Conservation (phyloP, 169 alveolate genomes). For the Cryptosporidium ryanae region DNA sequence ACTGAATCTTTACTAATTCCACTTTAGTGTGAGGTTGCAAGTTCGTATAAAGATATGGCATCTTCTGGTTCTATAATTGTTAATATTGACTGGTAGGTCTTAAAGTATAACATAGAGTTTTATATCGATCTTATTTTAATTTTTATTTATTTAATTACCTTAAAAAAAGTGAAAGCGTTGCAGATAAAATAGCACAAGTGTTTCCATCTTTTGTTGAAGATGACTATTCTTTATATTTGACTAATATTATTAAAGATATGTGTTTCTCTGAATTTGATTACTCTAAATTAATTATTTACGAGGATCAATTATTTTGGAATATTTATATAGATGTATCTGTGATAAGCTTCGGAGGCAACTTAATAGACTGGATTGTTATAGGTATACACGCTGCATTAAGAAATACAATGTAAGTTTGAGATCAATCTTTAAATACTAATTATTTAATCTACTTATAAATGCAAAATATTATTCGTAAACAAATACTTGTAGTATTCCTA, state of each 20-base stretch:
- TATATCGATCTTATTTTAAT: not conserved
- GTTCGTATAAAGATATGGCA: conserved; percentile 19
- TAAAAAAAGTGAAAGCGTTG: conserved; percentile 6
- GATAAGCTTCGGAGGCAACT: conserved; percentile 50
- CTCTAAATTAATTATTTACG: conserved; percentile 22
- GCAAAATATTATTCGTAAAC: not conserved
- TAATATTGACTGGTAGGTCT: conserved; percentile 70
- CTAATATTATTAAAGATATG: conserved; percentile 36
- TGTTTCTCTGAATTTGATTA: conserved; percentile 42
- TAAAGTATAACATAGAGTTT: too few species aligned
- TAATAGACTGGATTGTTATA: conserved; percentile 51
- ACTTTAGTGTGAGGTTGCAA: conserved; percentile 48
- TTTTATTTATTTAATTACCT: not conserved
- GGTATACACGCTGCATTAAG: conserved; percentile 61
- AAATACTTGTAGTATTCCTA: not conserved
- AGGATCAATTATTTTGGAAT: conserved; percentile 50
- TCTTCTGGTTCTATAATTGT: conserved; percentile 32
- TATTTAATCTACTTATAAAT: conserved; percentile 1
- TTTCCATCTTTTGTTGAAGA: conserved; percentile 56
- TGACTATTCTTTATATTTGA: conserved; percentile 42
- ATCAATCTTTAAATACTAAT: not conserved
- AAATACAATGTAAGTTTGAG: conserved; percentile 46
- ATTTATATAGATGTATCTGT: conserved; percentile 48
- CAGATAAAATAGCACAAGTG: conserved; percentile 21
- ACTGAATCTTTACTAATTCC: not conserved